Evolutionary conservation across 1,139 yeast species (phyloP).

Genomic region (Yamadazyma epiphylla): DNA sequence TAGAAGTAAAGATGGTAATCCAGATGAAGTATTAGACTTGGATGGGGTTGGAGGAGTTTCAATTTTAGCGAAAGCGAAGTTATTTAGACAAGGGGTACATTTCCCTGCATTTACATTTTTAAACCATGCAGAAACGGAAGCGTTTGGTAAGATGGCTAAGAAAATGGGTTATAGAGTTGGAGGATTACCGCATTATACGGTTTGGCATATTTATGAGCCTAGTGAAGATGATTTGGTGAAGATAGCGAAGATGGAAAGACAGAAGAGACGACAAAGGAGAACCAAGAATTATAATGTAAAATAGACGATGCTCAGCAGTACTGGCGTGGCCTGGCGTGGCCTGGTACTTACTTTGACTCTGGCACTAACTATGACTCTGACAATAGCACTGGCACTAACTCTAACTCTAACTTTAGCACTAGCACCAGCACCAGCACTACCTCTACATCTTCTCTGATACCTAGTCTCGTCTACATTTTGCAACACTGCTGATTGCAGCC

Average conservation of each 20-base stretch:
- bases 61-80: conserved; percentile 74
- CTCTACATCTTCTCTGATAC: too few species aligned
- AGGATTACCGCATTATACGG: conserved; percentile 84
- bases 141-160: conserved; percentile 84
- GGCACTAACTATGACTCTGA: too few species aligned
- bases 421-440: too few species aligned
- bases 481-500: too few species aligned
- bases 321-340: too few species aligned
- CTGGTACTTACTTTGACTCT: too few species aligned
- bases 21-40: conserved; percentile 62
- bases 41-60: conserved; percentile 94
- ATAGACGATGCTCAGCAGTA: too few species aligned
- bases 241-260: conserved; percentile 69
- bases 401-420: too few species aligned
- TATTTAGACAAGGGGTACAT: conserved; percentile 79
- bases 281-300: conserved; percentile 8
- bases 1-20: conserved; percentile 61
- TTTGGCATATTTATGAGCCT: conserved; percentile 87
- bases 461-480: too few species aligned
- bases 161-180: conserved; percentile 77
- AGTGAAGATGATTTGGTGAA: conserved; percentile 85
- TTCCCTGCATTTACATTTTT: conserved; percentile 87
- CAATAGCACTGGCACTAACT: too few species aligned
- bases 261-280: conserved; percentile 47
- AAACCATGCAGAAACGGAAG: conserved; percentile 91